A percentile compares a stretch with the other conserved stretches of the same genome.
These are phyloP conservation scores for Rosa multiflora DNA, from an alignment of 306 rosid genomes.

Conservation along the genomic window DNA sequence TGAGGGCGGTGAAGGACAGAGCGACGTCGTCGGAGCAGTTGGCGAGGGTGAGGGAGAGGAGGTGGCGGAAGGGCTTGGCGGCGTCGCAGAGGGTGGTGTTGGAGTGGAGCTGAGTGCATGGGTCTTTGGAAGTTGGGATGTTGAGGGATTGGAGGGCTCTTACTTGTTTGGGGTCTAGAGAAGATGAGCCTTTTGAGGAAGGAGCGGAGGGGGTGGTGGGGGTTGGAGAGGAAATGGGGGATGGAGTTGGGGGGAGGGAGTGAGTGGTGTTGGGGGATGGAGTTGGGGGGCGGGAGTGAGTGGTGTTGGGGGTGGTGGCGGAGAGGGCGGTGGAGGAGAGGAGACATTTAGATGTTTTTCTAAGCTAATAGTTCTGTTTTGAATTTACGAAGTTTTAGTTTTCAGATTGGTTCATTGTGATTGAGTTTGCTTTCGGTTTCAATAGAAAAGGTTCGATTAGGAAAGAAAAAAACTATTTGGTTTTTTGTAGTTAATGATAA, in stretches of 20 bases:
- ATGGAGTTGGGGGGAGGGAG: constrained; percentile 1
- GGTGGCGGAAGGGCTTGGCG: constrained; percentile 78
- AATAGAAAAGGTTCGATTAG: no score
- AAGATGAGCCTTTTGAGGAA: constrained; percentile 23
- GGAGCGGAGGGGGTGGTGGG: constrained; percentile 26
- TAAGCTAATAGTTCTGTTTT: not conserved
- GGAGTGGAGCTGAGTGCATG: constrained; percentile 53
- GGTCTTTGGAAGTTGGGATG: constrained; percentile 80
- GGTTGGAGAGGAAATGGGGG: constrained; percentile 22
- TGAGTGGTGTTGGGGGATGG: constrained; percentile 15
- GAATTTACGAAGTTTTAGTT: no score
- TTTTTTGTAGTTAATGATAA: not conserved
- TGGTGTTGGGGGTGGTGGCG: constrained; percentile 15
- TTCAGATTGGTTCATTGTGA: no score
- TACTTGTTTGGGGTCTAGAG: constrained; percentile 83
- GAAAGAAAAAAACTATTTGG: no score
- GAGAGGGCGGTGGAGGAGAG: constrained; percentile 18
- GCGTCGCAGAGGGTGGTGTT: constrained; percentile 71
- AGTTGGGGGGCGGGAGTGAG: not conserved
- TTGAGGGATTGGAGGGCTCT: constrained; percentile 84
- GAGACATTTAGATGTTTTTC: not conserved
- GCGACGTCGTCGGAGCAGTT: constrained; percentile 78
- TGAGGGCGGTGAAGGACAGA: constrained; percentile 89
- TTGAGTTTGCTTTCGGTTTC: no score
- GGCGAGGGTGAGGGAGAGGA: constrained; percentile 59